These are phyloP conservation scores for Triticum monococcum DNA, from an alignment of 176 grass and related monocot species.

Conservation along the genomic window DNA sequence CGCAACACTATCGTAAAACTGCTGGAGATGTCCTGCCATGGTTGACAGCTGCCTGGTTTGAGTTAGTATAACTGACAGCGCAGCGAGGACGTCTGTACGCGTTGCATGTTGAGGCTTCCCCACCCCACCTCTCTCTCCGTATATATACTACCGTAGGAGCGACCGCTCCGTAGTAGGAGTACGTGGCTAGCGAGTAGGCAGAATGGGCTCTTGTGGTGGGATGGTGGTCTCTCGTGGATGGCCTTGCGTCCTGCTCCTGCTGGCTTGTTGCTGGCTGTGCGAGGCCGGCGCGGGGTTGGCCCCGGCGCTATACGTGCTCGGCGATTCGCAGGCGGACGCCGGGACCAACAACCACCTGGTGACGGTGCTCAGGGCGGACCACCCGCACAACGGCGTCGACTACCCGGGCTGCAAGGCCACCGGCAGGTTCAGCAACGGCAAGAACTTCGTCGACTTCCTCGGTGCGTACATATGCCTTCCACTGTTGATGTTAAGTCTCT, in stretches of 20 bases:
- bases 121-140: not conserved
- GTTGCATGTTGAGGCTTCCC: not conserved
- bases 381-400: slow-evolving; percentile 67
- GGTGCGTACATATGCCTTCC: slow-evolving; percentile 15
- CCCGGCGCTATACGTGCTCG: slow-evolving; percentile 67
- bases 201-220: not conserved
- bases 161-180: not conserved
- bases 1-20: not conserved
- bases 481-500: not conserved
- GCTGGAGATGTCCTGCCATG: not conserved
- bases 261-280: not conserved
- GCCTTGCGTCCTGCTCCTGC: not conserved
- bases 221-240: not conserved
- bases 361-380: slow-evolving; percentile 50
- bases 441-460: slow-evolving; percentile 65
- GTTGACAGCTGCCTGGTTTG: not conserved
- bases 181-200: not conserved
- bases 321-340: slow-evolving; percentile 70
- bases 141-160: not conserved
- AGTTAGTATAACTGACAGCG: not conserved
- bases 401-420: slow-evolving; percentile 51
- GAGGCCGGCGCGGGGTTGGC: not conserved
- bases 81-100: not conserved
- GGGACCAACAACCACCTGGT: slow-evolving; percentile 68
- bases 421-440: slow-evolving; percentile 73